Evolutionary conservation across 495 filamentous ascomycete species (phyloP), one percentile per base, ranked within the genome.

Genomic region (Sphaerosporella brunnea): DNA sequence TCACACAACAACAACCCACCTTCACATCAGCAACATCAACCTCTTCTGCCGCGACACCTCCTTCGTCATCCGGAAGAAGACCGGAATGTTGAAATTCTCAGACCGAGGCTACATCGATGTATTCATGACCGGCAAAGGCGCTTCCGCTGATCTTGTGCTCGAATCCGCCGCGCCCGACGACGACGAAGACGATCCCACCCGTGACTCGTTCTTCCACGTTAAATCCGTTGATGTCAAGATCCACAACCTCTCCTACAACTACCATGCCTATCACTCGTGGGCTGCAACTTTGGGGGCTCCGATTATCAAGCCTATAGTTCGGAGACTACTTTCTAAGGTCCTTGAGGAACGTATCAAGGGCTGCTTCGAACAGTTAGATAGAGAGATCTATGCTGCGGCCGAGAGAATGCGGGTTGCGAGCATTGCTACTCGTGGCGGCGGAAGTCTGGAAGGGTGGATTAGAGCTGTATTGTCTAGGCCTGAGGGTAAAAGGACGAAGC

Each of bases 231-330:
- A 53, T 1, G 57, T 60, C 2, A 56, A 25, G 7, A 56, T 60
- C 35, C 53, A 60, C 11, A 52, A 40, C 9, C 56, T 60, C 23
- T 35, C 36, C n/a, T 60, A 60, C 37, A 60, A 56, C 21, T 60
- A 60, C 18, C 47, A 60, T 21, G 57, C 56, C 9, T 56, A 60
- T 16, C 57, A 60, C 26, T 51, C 56, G 1, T 60, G 57, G 57
- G 57, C 57, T 8, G 57, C 57, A 1, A 35, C 34, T 16, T 40
- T 60, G 0, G 20, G 56, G n/a, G 48, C 49, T 0, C 56, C 56
- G 0, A 20, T 60, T 0, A 47, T 60, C 3, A 50, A 51, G 9
- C 56, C 57, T 5, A 46, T 47, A 42, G 39, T 60, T 5, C 48
- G 50, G 39, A 41, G 37, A 8, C 18, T 60, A 2, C 20, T 60